Evolutionary conservation across 2,329 filamentous ascomycete genomes (phyloP).

Genomic region (Pestalotiopsis fici): DNA sequence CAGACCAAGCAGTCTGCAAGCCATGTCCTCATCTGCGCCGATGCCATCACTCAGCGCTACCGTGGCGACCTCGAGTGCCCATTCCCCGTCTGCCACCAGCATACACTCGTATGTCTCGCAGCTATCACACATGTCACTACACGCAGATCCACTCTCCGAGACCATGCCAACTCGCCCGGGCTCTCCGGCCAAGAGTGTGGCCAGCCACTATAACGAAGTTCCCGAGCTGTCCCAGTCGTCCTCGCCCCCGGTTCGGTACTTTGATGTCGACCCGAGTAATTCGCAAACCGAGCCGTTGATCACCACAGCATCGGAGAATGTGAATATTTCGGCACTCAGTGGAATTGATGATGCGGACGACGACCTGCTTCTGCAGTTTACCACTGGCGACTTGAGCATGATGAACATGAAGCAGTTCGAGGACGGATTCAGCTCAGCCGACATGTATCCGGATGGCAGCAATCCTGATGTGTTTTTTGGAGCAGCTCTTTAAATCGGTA

Average conservation of each 20-base stretch:
- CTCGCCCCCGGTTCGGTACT: slow-evolving; percentile 51
- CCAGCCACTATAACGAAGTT: slow-evolving; percentile 57
- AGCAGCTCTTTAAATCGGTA: slow-evolving; percentile 14
- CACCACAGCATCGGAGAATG: slow-evolving; percentile 29
- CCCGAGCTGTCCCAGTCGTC: slow-evolving; percentile 63
- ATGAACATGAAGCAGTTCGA: slow-evolving; percentile 55
- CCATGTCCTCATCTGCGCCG: slow-evolving; percentile 36
- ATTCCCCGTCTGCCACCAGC: slow-evolving; percentile 48
- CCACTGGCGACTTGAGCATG: slow-evolving; percentile 44
- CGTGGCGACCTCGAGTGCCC: slow-evolving; percentile 24
- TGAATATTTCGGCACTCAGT: slow-evolving; percentile 25
- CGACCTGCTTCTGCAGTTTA: slow-evolving; percentile 48
- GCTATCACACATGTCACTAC: slow-evolving; percentile 29
- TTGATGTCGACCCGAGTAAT: slow-evolving; percentile 45
- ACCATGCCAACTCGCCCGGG: slow-evolving; percentile 29
- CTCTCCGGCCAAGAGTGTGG: slow-evolving; percentile 52
- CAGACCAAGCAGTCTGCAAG: slow-evolving; percentile 37
- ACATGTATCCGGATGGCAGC: slow-evolving; percentile 50
- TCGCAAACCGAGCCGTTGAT: slow-evolving; percentile 30
- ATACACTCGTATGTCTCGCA: slow-evolving; percentile 49
- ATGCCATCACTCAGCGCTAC: slow-evolving; percentile 35
- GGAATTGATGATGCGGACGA: slow-evolving; percentile 39
- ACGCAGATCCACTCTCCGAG: slow-evolving; percentile 11
- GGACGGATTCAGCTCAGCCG: slow-evolving; percentile 49
- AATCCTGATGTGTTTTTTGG: slow-evolving; percentile 56